phyloP scores from a whole-genome alignment of 306 rosid species.

The Cicer arietinum region DNA sequence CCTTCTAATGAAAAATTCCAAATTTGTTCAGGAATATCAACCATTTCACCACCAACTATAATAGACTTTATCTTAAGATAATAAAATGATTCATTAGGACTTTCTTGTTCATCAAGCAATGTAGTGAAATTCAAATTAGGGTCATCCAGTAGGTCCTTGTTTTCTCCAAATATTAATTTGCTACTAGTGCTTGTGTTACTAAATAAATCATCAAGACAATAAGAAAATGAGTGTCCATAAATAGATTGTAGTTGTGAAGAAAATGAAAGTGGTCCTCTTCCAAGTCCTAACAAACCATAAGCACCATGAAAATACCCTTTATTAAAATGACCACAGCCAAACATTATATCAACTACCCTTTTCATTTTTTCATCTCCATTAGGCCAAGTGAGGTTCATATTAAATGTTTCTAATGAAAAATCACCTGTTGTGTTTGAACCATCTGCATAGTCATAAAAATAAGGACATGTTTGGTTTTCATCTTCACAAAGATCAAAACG shows the following conservation, averaged over 20 bases:
- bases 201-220: conserved; percentile 71
- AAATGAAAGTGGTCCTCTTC: conserved; percentile 79
- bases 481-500: conserved; percentile 64
- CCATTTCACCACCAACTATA: conserved; percentile 64
- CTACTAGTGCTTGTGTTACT: conserved; percentile 65
- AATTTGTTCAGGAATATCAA: conserved; percentile 60
- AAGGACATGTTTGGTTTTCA: conserved; percentile 73
- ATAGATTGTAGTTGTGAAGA: conserved; percentile 70
- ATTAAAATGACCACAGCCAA: conserved; percentile 91
- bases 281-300: conserved; percentile 74
- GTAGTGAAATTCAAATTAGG: conserved; percentile 68
- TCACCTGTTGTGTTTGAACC: conserved; percentile 87
- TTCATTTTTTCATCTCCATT: conserved; percentile 46
- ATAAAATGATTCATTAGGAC: conserved; percentile 74
- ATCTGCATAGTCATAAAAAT: conserved; percentile 80
- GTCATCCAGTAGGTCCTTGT: conserved; percentile 49
- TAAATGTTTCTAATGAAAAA: conserved; percentile 69
- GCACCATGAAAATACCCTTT: conserved; percentile 83
- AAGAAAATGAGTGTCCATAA: conserved; percentile 76
- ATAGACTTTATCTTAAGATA: conserved; percentile 65
- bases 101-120: conserved; percentile 58
- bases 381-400: conserved; percentile 60
- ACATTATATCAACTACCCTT: conserved; percentile 65
- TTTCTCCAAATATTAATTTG: conserved; percentile 75
- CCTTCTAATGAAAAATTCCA: conserved; percentile 65